Base-by-base conservation (phyloP, 2,329 filamentous ascomycete species). In the Myotisia sp. region DNA sequence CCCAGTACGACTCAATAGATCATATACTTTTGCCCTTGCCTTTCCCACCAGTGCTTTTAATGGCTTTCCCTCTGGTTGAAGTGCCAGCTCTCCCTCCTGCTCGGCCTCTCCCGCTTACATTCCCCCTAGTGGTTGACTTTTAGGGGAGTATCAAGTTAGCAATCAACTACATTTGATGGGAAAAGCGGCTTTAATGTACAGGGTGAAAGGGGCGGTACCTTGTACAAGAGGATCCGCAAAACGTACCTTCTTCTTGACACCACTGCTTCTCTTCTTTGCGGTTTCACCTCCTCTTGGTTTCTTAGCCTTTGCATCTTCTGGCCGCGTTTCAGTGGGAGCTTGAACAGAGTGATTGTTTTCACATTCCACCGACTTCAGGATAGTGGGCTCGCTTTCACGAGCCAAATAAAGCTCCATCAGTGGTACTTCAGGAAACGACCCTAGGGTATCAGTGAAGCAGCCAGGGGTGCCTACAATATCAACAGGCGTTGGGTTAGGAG, bases 181-280 rank as follows among this genome's bases (percentile, higher is more conserved):
- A 32, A 22, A 23, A 10, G 13, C 10, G 16, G 5, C 7, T 12
- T 23, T 23, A 32, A 23, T 9, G 9, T 16, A n/a, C n/a, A n/a
- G n/a, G n/a, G n/a, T n/a, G n/a, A n/a, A n/a, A n/a, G n/a, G n/a
- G n/a, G n/a, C n/a, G n/a, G n/a, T n/a, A n/a, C n/a, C n/a, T n/a
- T n/a, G n/a, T n/a, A n/a, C n/a, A n/a, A 12, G 29, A 32, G 19
- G 20, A 32, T 9, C 13, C 24, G 29, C 20, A 12, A 32, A 23
- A 32, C 29, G 29, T 32, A 32, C 29, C 29, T 32, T 12, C 9
- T 32, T 32, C 12, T 32, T 32, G 18, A 22, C 12, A 24, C 29
- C 29, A 24, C n/a, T 16, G 12, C 19, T 22, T n/a, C 29, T 13
- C 6, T n/a, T 32, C n/a, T n/a, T n/a, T n/a, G n/a, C n/a, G n/a